Evolutionary conservation across 805 yeast species (phyloP).

Genomic region (Saturnispora galanensis): DNA sequence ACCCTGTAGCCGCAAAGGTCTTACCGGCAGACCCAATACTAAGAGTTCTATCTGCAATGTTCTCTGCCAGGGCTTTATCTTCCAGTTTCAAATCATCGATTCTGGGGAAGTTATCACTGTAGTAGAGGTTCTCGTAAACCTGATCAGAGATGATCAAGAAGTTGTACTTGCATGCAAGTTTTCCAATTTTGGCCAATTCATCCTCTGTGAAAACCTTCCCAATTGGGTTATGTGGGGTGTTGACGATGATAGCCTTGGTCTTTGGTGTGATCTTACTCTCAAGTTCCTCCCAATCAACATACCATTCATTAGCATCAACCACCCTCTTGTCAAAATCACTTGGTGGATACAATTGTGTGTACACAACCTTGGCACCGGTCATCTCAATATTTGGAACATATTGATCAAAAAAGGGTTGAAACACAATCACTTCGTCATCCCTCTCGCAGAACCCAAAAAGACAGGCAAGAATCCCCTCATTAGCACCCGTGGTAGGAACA

Average conservation of each 20-base stretch:
- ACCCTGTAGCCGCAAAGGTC: slow-evolving; percentile 97
- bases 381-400: slow-evolving; percentile 89
- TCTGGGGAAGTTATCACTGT: slow-evolving; percentile 55
- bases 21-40: slow-evolving; percentile 98
- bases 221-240: slow-evolving; percentile 94
- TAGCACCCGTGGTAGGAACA: slow-evolving; percentile 90
- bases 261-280: slow-evolving; percentile 59
- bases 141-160: slow-evolving; percentile 82
- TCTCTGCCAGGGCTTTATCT: slow-evolving; percentile 30
- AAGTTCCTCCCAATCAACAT: slow-evolving; percentile 67
- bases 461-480: slow-evolving; percentile 83
- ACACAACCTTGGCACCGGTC: slow-evolving; percentile 86
- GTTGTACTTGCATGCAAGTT: slow-evolving; percentile 77
- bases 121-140: slow-evolving; percentile 87
- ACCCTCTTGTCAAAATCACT: slow-evolving; percentile 49
- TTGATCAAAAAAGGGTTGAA: slow-evolving; percentile 96
- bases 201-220: slow-evolving; percentile 78
- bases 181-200: slow-evolving; percentile 69
- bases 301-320: slow-evolving; percentile 82
- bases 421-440: slow-evolving; percentile 93
- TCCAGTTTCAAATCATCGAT: slow-evolving; percentile 68
- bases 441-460: slow-evolving; percentile 75
- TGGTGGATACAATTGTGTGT: slow-evolving; percentile 83
- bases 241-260: slow-evolving; percentile 80
- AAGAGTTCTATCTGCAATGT: slow-evolving; percentile 59